Conservation (phyloP, 768 basidiomycete species). For the Tulasnella sp. region DNA sequence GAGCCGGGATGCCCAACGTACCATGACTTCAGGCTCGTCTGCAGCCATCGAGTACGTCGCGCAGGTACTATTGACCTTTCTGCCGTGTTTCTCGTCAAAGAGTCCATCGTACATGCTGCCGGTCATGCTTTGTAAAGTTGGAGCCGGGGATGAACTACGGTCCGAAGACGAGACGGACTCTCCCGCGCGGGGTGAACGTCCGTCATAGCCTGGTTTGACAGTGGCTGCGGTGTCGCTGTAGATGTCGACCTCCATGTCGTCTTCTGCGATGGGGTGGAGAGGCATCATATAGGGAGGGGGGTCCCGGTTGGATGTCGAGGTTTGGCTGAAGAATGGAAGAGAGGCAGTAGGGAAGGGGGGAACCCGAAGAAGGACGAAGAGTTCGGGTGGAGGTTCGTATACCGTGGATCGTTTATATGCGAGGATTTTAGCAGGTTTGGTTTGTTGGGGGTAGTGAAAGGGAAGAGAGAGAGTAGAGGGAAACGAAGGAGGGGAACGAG, state of each 20-base stretch:
- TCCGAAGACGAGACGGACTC: neutral
- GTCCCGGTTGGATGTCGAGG: neutral
- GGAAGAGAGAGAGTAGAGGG: neutral
- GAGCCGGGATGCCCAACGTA: neutral
- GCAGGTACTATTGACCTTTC: conserved; percentile 10
- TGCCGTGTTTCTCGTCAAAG: conserved; percentile 5
- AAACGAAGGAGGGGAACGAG: neutral
- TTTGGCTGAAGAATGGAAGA: neutral
- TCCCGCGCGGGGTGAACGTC: neutral
- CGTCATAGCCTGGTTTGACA: neutral
- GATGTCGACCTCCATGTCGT: neutral
- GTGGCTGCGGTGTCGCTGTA: neutral
- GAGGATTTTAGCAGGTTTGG: neutral
- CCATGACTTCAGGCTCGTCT: conserved; percentile 5
- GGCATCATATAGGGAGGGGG: neutral
- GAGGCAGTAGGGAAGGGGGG: neutral
- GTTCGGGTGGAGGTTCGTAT: neutral
- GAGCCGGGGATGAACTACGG: conserved; percentile 1
- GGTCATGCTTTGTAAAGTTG: conserved; percentile 9
- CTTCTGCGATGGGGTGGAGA: neutral
- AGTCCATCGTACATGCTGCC: neutral
- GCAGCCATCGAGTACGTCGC: conserved; percentile 6
- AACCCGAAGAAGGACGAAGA: neutral
- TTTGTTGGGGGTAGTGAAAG: neutral
- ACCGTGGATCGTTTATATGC: neutral